phyloP scores from a whole-genome alignment of 1,139 yeast genomes.

The Chernovozyma sophiae-reginae region DNA sequence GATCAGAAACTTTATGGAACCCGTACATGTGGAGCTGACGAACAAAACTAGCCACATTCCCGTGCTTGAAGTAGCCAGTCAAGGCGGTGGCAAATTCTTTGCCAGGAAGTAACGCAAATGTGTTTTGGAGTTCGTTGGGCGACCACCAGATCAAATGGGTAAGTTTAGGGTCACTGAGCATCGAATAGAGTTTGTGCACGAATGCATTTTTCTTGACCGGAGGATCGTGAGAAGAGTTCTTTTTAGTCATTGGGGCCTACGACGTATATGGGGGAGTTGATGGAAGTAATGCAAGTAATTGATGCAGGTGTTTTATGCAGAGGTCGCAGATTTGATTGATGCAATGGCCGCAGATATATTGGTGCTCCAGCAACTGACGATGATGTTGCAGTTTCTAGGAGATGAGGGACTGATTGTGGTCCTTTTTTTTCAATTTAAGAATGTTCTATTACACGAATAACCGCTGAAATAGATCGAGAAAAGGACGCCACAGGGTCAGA shows the following conservation, averaged over 20 bases:
- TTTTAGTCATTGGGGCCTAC: constrained; percentile 23
- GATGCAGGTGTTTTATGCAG: too few relatives aligned
- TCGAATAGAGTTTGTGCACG: constrained; percentile 57
- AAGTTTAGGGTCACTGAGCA: constrained; percentile 53
- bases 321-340: too few relatives aligned
- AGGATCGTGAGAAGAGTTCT: constrained; percentile 15
- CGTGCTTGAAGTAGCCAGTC: constrained; percentile 43
- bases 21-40: constrained; percentile 50
- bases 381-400: too few relatives aligned
- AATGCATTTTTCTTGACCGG: constrained; percentile 56
- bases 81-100: constrained; percentile 43
- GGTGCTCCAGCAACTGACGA: too few relatives aligned
- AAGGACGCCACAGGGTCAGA: too few relatives aligned
- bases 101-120: constrained; percentile 61
- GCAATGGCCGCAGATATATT: too few relatives aligned
- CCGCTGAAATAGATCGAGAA: too few relatives aligned
- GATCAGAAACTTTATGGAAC: constrained; percentile 51
- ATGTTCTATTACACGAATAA: too few relatives aligned
- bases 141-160: constrained; percentile 73
- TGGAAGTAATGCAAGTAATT: too few relatives aligned
- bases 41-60: constrained; percentile 45
- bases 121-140: constrained; percentile 50
- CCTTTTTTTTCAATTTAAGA: too few relatives aligned
- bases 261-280: too few relatives aligned
- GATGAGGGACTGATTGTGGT: too few relatives aligned